Evolutionary conservation across 2,329 filamentous ascomycete genomes (phyloP).

Genomic region (Pseudogymnoascus verrucosus): DNA sequence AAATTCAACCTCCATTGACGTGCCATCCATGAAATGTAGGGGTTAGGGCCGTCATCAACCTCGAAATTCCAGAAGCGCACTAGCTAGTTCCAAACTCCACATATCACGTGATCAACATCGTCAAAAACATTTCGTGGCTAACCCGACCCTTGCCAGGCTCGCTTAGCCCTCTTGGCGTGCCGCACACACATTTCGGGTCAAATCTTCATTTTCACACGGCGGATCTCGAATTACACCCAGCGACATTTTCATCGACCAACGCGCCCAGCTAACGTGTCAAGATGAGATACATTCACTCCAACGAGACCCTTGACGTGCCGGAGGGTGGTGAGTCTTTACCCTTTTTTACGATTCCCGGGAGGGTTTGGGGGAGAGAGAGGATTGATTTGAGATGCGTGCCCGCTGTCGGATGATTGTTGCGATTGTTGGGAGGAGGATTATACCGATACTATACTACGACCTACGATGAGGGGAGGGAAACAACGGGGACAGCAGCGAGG

Average conservation of each 20-base stretch:
- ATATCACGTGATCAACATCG: not conserved
- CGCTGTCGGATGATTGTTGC: not conserved
- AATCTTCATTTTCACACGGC: constrained; percentile 5
- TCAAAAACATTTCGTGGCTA: not conserved
- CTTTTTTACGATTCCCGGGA: not conserved
- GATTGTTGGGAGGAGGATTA: not conserved
- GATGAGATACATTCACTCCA: constrained; percentile 99
- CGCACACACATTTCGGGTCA: constrained; percentile 6
- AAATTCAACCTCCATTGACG: not conserved
- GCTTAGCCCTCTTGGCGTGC: constrained; percentile 8
- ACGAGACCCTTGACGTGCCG: constrained; percentile 91
- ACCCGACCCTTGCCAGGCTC: not conserved
- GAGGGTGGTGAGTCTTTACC: constrained; percentile 73
- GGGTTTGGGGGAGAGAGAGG: constrained; percentile 10
- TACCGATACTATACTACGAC: not conserved
- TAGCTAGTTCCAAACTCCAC: not conserved
- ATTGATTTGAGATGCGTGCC: constrained; percentile 10
- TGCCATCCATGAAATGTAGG: not conserved
- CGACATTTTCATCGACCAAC: constrained; percentile 8
- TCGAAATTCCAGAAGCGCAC: not conserved
- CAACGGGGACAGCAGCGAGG: too few species aligned
- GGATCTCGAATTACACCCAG: not conserved
- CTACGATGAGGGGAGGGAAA: constrained; percentile 11
- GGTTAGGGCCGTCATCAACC: not conserved
- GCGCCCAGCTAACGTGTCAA: constrained; percentile 42